Base-by-base conservation (phyloP, 495 filamentous ascomycete genomes). In the Hypoxylon rickii region DNA sequence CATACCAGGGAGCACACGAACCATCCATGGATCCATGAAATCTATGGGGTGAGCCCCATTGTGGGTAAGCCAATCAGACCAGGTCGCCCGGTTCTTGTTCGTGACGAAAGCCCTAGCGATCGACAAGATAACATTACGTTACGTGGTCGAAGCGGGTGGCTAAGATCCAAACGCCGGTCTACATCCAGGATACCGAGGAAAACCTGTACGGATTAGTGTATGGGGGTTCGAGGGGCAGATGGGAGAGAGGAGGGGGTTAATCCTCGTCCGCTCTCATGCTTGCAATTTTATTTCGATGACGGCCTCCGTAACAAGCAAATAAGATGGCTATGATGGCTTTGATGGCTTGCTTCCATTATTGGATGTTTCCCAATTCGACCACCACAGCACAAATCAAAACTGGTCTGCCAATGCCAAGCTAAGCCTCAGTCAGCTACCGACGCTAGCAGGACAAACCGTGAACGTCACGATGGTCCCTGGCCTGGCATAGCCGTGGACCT, bases 121-220 rank as follows among this genome's bases (percentile, higher is more conserved):
- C 59, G 59, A 44, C 59, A 48, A 44, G 41, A 63, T 63, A 52
- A 49, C 39, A 57, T 63, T 63, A 57, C 52, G 39, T 63, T 57
- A 53, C 53, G 47, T 47, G 33, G 43, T 49, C 32, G 44, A 53
- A 15, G 43, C 38, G 18, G 32, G 58, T 51, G 51, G 51, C 58
- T 24, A n/a, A 51, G 41, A 19, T 5, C 15, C 43, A 33, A 57
- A 41, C 52, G 16, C 43, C 59, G 53, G 59, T 63, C 24, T 44
- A 53, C 53, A 12, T 32, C 24, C 26, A 50, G 48, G 52, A 48
- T 57, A 63, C 59, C 59, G 59, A 62, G 19, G 21, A 43, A 31
- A 12, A 7, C 7, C 22, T 16, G 13, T 3, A 10, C 37, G 24
- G 22, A 21, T 13, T n/a, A n/a, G 17, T 45, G 34, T 24, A 36